Evolutionary conservation across 2,329 filamentous ascomycete species (phyloP).

Genomic region (Knufia petricola): DNA sequence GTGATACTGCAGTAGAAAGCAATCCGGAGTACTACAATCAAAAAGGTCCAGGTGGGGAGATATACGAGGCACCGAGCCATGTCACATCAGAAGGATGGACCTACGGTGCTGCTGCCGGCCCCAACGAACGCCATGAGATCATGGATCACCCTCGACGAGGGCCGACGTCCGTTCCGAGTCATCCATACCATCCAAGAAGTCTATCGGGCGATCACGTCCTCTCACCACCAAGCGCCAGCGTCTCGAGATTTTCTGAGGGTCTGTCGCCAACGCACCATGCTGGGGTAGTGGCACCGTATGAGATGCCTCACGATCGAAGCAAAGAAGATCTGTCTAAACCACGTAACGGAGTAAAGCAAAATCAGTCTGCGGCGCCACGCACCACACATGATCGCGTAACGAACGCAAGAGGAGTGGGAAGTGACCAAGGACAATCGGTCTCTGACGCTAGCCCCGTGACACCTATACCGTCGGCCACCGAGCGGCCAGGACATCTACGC

Average conservation of each 20-base stretch:
- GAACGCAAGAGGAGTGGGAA: neutral
- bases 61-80: neutral
- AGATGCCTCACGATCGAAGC: neutral
- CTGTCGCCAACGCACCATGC: neutral
- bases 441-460: neutral
- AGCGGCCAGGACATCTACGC: neutral
- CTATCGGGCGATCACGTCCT: neutral
- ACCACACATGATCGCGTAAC: neutral
- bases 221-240: neutral
- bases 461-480: neutral
- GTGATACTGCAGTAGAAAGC: neutral
- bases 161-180: neutral
- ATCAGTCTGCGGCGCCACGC: neutral
- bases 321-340: neutral
- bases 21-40: neutral
- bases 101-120: neutral
- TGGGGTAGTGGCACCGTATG: neutral
- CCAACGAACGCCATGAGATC: neutral
- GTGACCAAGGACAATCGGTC: too few species aligned
- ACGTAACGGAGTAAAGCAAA: neutral
- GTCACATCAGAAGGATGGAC: neutral
- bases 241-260: neutral
- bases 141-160: neutral
- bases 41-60: neutral
- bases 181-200: conserved; percentile 1